Conservation (phyloP, 768 basidiomycete species). For the Epithele typhae region DNA sequence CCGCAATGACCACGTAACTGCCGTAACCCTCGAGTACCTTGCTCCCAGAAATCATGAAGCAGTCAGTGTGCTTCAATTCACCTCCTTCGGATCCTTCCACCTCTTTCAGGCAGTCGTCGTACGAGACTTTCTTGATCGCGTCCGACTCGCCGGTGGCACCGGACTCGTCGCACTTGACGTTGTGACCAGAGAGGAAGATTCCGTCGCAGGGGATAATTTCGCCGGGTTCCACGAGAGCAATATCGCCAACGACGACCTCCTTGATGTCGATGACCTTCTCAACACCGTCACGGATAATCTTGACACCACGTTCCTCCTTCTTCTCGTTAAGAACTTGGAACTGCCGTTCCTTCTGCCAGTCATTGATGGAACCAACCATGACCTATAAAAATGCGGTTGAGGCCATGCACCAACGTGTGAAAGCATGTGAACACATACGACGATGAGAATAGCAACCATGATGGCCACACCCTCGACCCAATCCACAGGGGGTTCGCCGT, state of each 20-base stretch:
- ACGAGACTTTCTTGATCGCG: slow-evolving; percentile 84
- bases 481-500: slow-evolving; percentile 73
- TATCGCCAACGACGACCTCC: slow-evolving; percentile 92
- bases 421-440: slow-evolving; percentile 47
- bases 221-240: slow-evolving; percentile 89
- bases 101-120: slow-evolving; percentile 58
- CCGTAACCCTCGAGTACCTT: slow-evolving; percentile 96
- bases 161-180: slow-evolving; percentile 93
- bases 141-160: slow-evolving; percentile 97
- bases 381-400: slow-evolving; percentile 40
- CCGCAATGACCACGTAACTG: slow-evolving; percentile 85
- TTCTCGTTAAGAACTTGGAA: slow-evolving; percentile 90
- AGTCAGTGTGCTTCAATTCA: slow-evolving; percentile 60
- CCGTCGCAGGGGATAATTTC: slow-evolving; percentile 97
- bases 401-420: background rate
- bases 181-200: slow-evolving; percentile 87
- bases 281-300: slow-evolving; percentile 42
- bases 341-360: slow-evolving; percentile 98
- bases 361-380: slow-evolving; percentile 90
- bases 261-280: slow-evolving; percentile 33
- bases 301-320: slow-evolving; percentile 91
- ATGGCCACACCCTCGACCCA: slow-evolving; percentile 96
- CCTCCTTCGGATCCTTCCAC: slow-evolving; percentile 27
- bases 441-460: slow-evolving; percentile 69
- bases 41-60: slow-evolving; percentile 86